Percentiles rank a stretch among this genome's conserved stretches.
These are phyloP conservation scores for Endoconidiophora laricicola DNA, from an alignment of 2,329 filamentous ascomycete species.

Conservation along the genomic window DNA sequence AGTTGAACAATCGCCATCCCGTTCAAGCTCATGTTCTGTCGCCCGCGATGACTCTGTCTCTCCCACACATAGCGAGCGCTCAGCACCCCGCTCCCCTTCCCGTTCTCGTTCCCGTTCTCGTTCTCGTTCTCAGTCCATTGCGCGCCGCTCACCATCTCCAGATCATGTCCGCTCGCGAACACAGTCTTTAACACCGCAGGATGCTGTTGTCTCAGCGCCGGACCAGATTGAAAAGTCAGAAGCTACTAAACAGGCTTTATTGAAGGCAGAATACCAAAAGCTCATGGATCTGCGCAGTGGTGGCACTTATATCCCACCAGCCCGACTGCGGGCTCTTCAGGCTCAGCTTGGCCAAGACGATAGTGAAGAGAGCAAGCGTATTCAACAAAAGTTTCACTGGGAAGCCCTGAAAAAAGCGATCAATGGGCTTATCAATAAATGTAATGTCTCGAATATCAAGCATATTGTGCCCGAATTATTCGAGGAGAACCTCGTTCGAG, in stretches of 20 bases:
- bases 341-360: slow-evolving; percentile 93
- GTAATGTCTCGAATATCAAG: slow-evolving; percentile 97
- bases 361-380: slow-evolving; percentile 93
- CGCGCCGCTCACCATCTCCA: slow-evolving; percentile 18
- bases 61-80: slow-evolving; percentile 18
- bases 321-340: slow-evolving; percentile 76
- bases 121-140: slow-evolving; percentile 7
- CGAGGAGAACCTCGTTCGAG: slow-evolving; percentile 80
- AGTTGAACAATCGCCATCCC: slow-evolving; percentile 19
- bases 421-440: slow-evolving; percentile 97
- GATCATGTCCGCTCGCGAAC: slow-evolving; percentile 14
- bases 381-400: slow-evolving; percentile 53
- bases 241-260: slow-evolving; percentile 72
- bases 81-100: slow-evolving; percentile 13
- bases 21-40: background rate
- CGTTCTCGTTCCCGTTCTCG: slow-evolving; percentile 4
- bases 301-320: slow-evolving; percentile 91
- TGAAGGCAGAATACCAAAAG: slow-evolving; percentile 87
- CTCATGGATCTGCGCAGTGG: slow-evolving; percentile 84
- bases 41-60: background rate
- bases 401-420: slow-evolving; percentile 97
- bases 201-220: slow-evolving; percentile 14
- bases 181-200: slow-evolving; percentile 13
- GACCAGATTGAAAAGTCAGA: slow-evolving; percentile 36
- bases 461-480: slow-evolving; percentile 93